Conservation (phyloP, 768 basidiomycete genomes). For the Russula sp. region DNA sequence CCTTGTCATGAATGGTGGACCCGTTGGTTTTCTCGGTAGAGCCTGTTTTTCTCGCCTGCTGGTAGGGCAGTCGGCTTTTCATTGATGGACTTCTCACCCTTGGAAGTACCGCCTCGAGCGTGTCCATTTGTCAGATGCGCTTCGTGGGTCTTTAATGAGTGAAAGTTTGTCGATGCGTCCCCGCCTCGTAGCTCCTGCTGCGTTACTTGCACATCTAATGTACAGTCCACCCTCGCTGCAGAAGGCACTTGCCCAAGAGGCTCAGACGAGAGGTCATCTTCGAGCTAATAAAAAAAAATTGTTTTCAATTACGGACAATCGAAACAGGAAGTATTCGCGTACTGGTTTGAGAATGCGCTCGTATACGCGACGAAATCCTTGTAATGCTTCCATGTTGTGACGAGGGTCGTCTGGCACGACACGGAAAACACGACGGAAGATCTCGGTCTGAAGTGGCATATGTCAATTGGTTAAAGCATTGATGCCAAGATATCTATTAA, state of each 20-base stretch:
- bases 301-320: not conserved
- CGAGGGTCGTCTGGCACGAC: constrained; percentile 87
- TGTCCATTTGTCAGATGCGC: not conserved
- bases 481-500: not conserved
- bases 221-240: constrained; percentile 48
- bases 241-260: constrained; percentile 57
- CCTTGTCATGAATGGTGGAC: constrained; percentile 38
- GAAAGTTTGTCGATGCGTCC: constrained; percentile 18
- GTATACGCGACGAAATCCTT: constrained; percentile 76
- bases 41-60: constrained; percentile 6
- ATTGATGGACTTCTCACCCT: not conserved
- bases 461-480: constrained; percentile 1
- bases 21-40: constrained; percentile 34
- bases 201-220: constrained; percentile 33
- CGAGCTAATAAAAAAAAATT: constrained; percentile 39
- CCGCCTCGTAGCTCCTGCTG: constrained; percentile 29
- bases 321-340: constrained; percentile 32
- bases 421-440: constrained; percentile 93
- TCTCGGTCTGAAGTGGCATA: constrained; percentile 67
- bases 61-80: constrained; percentile 2
- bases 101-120: not conserved
- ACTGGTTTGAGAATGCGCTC: constrained; percentile 73
- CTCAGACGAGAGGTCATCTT: constrained; percentile 42
- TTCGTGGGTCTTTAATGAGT: not conserved
- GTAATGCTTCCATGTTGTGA: constrained; percentile 95